These are phyloP conservation scores for Amborella trichopoda DNA, from an alignment of 164 flowering plant species.

Conservation along the genomic window DNA sequence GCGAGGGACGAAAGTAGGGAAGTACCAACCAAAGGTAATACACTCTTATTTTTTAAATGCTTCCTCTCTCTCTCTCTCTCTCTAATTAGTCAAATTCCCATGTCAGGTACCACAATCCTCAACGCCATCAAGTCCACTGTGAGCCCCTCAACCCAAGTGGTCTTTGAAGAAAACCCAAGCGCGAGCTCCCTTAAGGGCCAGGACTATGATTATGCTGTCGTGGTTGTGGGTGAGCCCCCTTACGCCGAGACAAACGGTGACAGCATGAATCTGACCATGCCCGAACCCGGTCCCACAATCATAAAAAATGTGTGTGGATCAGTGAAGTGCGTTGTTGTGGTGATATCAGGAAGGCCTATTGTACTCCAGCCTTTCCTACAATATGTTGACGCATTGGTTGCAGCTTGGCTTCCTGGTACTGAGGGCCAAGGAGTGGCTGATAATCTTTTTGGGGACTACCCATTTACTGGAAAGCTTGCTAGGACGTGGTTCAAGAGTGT, in stretches of 20 bases:
- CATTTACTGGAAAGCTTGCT: conserved; percentile 21
- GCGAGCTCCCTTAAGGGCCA: conserved; percentile 13
- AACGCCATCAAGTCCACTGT: conserved; percentile 16
- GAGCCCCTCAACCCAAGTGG: conserved; percentile 18
- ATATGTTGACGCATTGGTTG: conserved; percentile 26
- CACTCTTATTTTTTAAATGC: too few relatives aligned
- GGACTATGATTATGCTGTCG: conserved; percentile 26
- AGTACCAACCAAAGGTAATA: too few relatives aligned
- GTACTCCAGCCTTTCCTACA: conserved; percentile 20
- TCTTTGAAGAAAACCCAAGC: conserved; percentile 16
- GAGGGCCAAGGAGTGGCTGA: conserved; percentile 30
- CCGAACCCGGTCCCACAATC: conserved; percentile 21
- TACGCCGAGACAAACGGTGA: conserved; percentile 24
- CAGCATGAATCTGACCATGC: conserved; percentile 20
- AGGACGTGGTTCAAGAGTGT: conserved; percentile 21
- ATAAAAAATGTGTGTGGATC: conserved; percentile 21
- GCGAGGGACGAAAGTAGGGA: too few relatives aligned
- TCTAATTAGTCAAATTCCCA: too few relatives aligned
- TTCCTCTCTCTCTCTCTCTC: too few relatives aligned
- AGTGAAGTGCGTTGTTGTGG: conserved; percentile 21
- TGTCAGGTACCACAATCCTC: conserved; percentile 33
- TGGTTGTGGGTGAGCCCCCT: conserved; percentile 32
- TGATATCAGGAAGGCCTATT: conserved; percentile 28
- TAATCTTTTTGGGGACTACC: conserved; percentile 21
- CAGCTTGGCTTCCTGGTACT: conserved; percentile 36